Evolutionary conservation across 2,329 filamentous ascomycete genomes (phyloP), one percentile per base, ranked within the genome.

Genomic region (Fusarium redolens): DNA sequence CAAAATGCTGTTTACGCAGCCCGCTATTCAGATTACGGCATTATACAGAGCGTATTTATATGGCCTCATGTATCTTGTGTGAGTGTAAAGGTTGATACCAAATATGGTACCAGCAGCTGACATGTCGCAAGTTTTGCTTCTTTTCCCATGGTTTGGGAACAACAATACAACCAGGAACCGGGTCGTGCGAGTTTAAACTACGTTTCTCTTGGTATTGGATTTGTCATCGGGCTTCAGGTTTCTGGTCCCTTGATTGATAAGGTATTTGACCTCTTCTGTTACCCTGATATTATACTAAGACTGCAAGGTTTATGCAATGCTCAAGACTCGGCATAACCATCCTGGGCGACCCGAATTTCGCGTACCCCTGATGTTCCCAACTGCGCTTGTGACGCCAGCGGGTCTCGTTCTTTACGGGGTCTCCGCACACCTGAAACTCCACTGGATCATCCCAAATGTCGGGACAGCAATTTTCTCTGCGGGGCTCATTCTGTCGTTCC

Each of bases 381-480:
- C 79, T 0, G 79, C 81, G 6, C 31, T 83, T 9, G 69, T 88
- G 30, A 84, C 86, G 5, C 87, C 87, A 0, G 75, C 84, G 1
- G 84, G 85, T 0, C 81, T 89, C 33, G 83, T 90, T 61, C 80
- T 84, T 74, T 88, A 88, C 73, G 86, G 86, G 7, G 85, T 86
- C 78, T 76, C 83, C 0, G 81, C 83, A 0, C 75, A 88, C 35
- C 73, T 81, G 7, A 71, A 79, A 6, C 71, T 81, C 1, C 85
- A 87, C 75, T 89, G 86, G 86, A 83, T 86, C 31, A 80, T 90
- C 9, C 89, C 89, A 0, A 89, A 91, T 65, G 83, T 91, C 40
- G 90, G 89, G 3, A 87, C 87, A 12, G 80, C 73, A 1, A 76
- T 82, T 2, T 80, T 83, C 22, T 72, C 88, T 0, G 79, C 85